A percentile compares a stretch with the other conserved stretches of the same genome.
Evolutionary conservation across 179 eudicot species (phyloP).

Genomic region (Silene coronaria): DNA sequence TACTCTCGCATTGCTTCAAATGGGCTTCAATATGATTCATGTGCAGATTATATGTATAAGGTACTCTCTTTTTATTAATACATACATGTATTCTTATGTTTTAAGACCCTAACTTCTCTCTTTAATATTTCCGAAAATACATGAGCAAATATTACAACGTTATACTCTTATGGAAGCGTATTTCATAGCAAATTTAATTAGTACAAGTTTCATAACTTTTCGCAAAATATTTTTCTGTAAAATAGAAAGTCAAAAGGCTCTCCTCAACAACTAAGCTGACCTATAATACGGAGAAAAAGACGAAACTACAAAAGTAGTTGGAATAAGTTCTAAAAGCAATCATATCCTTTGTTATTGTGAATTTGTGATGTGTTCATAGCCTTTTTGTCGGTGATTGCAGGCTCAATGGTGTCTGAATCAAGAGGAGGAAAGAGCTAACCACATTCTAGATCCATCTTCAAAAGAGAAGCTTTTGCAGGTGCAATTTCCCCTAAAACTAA

Average conservation of each 20-base stretch:
- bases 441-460: slow-evolving; percentile 14
- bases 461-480: slow-evolving; percentile 31
- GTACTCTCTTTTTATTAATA: slow-evolving; percentile 19
- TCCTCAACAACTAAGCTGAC: no score
- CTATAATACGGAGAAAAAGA: neutral
- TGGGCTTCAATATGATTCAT: slow-evolving; percentile 36
- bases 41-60: slow-evolving; percentile 34
- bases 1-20: slow-evolving; percentile 39
- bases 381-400: slow-evolving; percentile 17
- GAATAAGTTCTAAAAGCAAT: neutral
- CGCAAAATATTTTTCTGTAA: neutral
- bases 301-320: no score
- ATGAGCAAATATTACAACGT: neutral
- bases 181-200: neutral
- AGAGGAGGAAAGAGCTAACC: slow-evolving; percentile 26
- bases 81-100: neutral
- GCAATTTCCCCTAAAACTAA: neutral
- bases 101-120: neutral
- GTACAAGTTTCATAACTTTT: neutral
- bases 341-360: neutral
- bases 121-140: neutral
- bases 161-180: neutral
- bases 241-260: no score
- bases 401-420: slow-evolving; percentile 28
- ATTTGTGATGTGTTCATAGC: neutral